A percentile compares a stretch with the other conserved stretches of the same genome.
Evolutionary conservation across 768 basidiomycete species (phyloP).

Genomic region (Cyclocybe cylindracea): DNA sequence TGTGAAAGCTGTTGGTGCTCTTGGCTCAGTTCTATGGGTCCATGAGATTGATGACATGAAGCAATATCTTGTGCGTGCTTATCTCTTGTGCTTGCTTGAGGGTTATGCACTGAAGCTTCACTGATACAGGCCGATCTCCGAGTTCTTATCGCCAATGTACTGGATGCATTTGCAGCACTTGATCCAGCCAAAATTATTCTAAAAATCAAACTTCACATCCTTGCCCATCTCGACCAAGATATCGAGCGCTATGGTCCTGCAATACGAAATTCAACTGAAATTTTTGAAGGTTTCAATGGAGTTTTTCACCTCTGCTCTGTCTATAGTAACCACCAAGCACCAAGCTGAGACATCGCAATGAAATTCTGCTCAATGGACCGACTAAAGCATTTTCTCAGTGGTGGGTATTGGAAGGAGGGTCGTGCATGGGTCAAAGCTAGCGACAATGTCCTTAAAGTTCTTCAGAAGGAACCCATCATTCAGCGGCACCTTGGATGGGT

Average conservation of each 20-base stretch:
- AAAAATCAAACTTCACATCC: slow-evolving; percentile 47
- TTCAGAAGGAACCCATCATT: slow-evolving; percentile 1
- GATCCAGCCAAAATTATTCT: slow-evolving; percentile 28
- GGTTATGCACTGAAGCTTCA: neutral
- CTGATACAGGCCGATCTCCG: slow-evolving; percentile 26
- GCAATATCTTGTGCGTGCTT: slow-evolving; percentile 24
- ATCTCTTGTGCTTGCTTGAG: neutral
- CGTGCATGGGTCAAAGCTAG: slow-evolving; percentile 7
- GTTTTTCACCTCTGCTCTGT: slow-evolving; percentile 32
- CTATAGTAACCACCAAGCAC: slow-evolving; percentile 34
- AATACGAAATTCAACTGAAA: slow-evolving; percentile 43
- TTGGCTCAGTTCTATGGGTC: slow-evolving; percentile 33
- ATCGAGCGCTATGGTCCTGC: slow-evolving; percentile 42
- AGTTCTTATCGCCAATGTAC: slow-evolving; percentile 34
- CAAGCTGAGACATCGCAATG: slow-evolving; percentile 27
- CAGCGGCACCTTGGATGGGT: slow-evolving; percentile 12
- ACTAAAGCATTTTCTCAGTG: slow-evolving; percentile 24
- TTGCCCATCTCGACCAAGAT: slow-evolving; percentile 36
- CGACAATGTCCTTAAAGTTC: neutral
- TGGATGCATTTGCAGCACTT: slow-evolving; percentile 17
- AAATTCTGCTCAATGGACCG: slow-evolving; percentile 20
- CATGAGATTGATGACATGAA: slow-evolving; percentile 28
- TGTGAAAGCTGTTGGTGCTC: slow-evolving; percentile 18
- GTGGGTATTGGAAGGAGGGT: slow-evolving; percentile 23
- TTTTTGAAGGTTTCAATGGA: slow-evolving; percentile 43